Percentiles rank a stretch among this genome's conserved stretches.
Conservation (phyloP, 257 asterid genomes). For the Anisodus tanguticus region DNA sequence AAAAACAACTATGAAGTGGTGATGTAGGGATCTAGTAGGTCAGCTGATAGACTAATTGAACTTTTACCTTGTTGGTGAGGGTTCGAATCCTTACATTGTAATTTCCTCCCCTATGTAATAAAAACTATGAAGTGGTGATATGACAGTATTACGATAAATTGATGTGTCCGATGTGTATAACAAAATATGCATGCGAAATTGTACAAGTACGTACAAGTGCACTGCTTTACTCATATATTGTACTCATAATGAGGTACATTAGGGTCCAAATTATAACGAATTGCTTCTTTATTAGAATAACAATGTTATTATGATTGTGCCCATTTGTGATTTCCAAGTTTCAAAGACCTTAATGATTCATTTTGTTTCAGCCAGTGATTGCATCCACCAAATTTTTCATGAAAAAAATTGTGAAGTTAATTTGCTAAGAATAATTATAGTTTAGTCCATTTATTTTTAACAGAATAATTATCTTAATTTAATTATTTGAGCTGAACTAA, state of each 20-base stretch:
- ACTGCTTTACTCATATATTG: not conserved
- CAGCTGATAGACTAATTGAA: too few relatives aligned
- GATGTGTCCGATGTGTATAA: not conserved
- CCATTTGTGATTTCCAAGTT: slow-evolving; percentile 23
- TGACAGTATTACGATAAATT: not conserved
- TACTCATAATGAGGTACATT: slow-evolving; percentile 23
- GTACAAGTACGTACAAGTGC: slow-evolving; percentile 5
- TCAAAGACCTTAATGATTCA: slow-evolving; percentile 17
- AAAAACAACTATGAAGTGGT: too few relatives aligned
- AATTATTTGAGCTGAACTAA: not conserved
- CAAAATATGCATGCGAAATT: not conserved
- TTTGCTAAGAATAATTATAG: not conserved
- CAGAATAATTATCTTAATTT: not conserved
- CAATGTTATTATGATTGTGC: slow-evolving; percentile 17
- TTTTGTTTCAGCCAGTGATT: not conserved
- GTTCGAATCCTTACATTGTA: too few relatives aligned
- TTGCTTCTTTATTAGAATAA: slow-evolving; percentile 9
- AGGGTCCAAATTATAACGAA: slow-evolving; percentile 25
- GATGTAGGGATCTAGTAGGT: too few relatives aligned
- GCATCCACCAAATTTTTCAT: slow-evolving; percentile 15
- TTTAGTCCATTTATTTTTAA: not conserved
- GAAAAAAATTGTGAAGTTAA: not conserved
- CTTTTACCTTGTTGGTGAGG: too few relatives aligned
- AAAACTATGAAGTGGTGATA: too few relatives aligned
- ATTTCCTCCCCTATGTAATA: too few relatives aligned